Evolutionary conservation across 1,284 basidiomycete species (phyloP).

Genomic region (Cryptococcus sp.): DNA sequence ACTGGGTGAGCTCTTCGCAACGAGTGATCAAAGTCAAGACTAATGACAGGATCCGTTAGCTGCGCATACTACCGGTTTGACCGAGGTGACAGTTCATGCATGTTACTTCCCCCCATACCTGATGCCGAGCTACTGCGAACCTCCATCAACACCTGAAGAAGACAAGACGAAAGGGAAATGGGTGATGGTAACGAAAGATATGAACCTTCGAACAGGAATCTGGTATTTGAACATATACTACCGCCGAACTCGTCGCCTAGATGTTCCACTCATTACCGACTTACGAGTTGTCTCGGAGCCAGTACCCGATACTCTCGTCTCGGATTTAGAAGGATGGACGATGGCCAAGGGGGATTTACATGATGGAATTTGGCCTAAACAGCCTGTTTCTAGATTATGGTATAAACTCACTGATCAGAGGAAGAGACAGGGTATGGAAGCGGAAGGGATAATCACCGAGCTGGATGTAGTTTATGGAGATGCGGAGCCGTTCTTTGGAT

Average conservation of each 20-base stretch:
- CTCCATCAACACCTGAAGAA: constrained; percentile 62
- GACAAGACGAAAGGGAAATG: constrained; percentile 79
- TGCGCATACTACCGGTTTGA: constrained; percentile 75
- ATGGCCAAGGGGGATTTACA: constrained; percentile 38
- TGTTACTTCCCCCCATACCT: constrained; percentile 63
- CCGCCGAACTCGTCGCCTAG: constrained; percentile 66
- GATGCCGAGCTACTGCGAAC: constrained; percentile 61
- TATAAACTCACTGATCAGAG: constrained; percentile 53
- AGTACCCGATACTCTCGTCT: constrained; percentile 17
- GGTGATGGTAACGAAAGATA: constrained; percentile 73
- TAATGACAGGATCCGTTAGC: constrained; percentile 57
- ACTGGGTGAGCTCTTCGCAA: constrained; percentile 55
- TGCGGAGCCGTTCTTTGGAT: constrained; percentile 75
- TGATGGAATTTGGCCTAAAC: constrained; percentile 46
- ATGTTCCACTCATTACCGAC: constrained; percentile 40
- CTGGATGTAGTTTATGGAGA: constrained; percentile 80
- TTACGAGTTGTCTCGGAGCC: constrained; percentile 33
- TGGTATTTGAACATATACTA: constrained; percentile 71
- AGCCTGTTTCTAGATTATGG: constrained; percentile 63
- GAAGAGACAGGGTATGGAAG: constrained; percentile 5
- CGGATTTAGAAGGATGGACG: constrained; percentile 33
- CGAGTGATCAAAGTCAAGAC: not conserved
- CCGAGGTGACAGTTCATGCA: constrained; percentile 68
- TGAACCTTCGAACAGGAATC: constrained; percentile 64
- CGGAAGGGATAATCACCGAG: constrained; percentile 64